Base-by-base conservation (phyloP, 2,329 filamentous ascomycete species). In the Alternaria viburni region DNA sequence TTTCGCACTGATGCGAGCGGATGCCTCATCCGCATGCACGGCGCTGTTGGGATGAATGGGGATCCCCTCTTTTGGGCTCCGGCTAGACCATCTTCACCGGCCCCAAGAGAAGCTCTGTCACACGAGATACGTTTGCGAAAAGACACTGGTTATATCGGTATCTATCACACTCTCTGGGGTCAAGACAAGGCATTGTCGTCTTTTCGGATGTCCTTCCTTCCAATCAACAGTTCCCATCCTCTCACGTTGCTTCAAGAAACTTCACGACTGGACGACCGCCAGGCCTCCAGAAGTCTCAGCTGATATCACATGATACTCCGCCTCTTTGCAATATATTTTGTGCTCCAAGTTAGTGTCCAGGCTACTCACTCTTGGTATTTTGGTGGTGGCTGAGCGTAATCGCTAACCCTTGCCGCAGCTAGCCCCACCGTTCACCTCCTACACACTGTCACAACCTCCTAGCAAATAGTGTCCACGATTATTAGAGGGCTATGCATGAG, bases 301-400 rank as follows among this genome's bases (percentile, higher is more conserved):
- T 26, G 21, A 21, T 36, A 32, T 54, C 36, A 41, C 36, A 1
- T n/a, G 11, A 23, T 17, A 19, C 51, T 26, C 30, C 51, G 51
- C 51, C 51, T 21, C 21, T 17, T 54, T 23, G 54, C 59, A 25
- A 62, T 61, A 28, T 66, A 66, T 47, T 15, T 12, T 19, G 32
- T 54, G 12, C 15, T 30, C 30, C 32, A 43, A 43, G 10, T 17
- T 2, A 32, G 21, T 43, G 32, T 43, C 5, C 13, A 15, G 1
- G 32, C 4, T 41, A 30, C 32, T 41, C 19, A n/a, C 19, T 17
- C 30, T 2, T 8, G 26, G 32, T 21, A 54, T 15, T 19, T 41
- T 54, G 30, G 28, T 25, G 51, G 32, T 43, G 30, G 30, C 50
- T 41, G 30, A 41, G 50, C 32, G 32, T 41, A 15, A 25, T 25